These are phyloP conservation scores for Diaporthe destruens DNA, from an alignment of 2,329 filamentous ascomycete species.

Conservation along the genomic window DNA sequence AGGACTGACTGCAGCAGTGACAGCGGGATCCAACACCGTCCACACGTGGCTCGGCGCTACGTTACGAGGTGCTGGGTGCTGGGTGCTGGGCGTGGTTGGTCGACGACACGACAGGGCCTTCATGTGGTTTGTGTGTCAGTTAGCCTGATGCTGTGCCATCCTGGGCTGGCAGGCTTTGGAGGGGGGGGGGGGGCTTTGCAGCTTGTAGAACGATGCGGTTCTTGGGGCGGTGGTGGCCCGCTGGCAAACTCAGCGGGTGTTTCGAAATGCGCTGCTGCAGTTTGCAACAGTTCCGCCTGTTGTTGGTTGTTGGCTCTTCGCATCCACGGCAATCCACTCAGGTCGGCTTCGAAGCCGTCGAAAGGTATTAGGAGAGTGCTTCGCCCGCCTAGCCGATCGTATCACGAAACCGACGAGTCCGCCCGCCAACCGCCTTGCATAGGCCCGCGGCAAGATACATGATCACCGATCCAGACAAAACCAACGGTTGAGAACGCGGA, in stretches of 20 bases:
- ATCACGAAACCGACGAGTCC: not conserved
- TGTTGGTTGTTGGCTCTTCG: not conserved
- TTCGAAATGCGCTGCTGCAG: not conserved
- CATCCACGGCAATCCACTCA: not conserved
- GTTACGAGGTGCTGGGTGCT: conserved; percentile 20
- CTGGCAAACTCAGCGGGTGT: not conserved
- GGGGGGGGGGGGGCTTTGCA: not conserved
- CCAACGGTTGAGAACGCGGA: not conserved
- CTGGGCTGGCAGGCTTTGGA: not conserved
- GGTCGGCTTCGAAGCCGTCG: not conserved
- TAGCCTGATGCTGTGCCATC: conserved; percentile 27
- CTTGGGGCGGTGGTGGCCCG: not conserved
- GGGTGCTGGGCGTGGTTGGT: not conserved
- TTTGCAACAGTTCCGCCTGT: not conserved
- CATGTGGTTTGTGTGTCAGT: not conserved
- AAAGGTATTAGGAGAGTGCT: not conserved
- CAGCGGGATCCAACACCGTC: conserved; percentile 32
- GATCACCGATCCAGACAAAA: not conserved
- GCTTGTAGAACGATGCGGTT: conserved; percentile 14
- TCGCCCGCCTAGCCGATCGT: not conserved
- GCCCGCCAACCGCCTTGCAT: conserved; percentile 3
- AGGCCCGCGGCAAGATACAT: not conserved
- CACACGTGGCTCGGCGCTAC: conserved; percentile 37
- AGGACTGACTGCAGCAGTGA: conserved; percentile 31
- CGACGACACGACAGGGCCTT: not conserved